Evolutionary conservation across 805 yeast species (phyloP), one percentile per base, ranked within the genome.

Genomic region (Jamesozyma jinghongensis): DNA sequence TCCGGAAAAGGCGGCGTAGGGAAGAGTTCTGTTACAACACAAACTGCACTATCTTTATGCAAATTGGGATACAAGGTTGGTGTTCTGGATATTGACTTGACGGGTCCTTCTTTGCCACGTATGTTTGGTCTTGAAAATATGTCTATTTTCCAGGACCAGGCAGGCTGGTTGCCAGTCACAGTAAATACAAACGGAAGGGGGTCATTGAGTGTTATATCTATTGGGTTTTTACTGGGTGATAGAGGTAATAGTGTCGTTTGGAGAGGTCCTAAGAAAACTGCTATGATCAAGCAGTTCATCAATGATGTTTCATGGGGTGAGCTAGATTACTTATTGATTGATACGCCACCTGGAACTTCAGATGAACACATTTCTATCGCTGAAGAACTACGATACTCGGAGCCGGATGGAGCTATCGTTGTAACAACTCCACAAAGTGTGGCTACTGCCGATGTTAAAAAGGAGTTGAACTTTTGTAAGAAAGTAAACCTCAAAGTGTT

Each of bases 1-100:
- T 86, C 96, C 0, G 99, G 97, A 1, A 87, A 87, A 61, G 97
- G 97, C 22, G 97, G 98, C 19, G 98, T 92, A 1, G 98, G 98
- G 2, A 92, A 92, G 59, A 86, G 96, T 11, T 86, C 97, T 0
- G 87, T 92, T 1, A 88, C 98, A 3, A 85, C 96, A 0, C 99
- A 92, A 57, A 69, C 87, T 1, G 97, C 97, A 0, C 69, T 92
- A n/a, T 70, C 88, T 0, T 67, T 92, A 25, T 85, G 79, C 5
- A 65, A 69, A 12, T 67, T 73, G 55, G 94, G 92, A 2, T 76
- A 59, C 54, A 80, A 73, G 51, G 96, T 92, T n/a, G 98, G 98
- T 2, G 94, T 92, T 0, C 66, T 92, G 19, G 98, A 92, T 57
- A 86, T 92, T 17, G 98, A 92, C 66, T 67, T 92, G 33, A 92